Conservation (phyloP, 179 eudicot species). For the Silene coronaria region DNA sequence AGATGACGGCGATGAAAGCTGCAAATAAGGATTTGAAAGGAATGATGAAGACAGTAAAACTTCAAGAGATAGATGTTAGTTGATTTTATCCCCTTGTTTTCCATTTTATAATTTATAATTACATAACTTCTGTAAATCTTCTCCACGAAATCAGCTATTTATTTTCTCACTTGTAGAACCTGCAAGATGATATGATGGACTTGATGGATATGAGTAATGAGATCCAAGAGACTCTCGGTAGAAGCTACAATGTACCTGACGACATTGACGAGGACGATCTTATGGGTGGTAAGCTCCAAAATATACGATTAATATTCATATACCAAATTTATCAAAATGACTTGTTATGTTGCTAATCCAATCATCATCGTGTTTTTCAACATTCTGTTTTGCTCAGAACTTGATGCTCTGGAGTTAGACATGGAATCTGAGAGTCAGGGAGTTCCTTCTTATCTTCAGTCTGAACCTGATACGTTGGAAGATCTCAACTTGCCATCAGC, state of each 20-base stretch:
- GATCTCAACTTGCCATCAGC: conserved; percentile 91
- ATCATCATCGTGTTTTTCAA: neutral
- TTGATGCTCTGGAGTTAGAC: conserved; percentile 88
- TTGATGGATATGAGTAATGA: conserved; percentile 94
- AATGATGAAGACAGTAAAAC: conserved; percentile 95
- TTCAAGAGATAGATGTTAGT: conserved; percentile 87
- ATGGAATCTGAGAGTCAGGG: conserved; percentile 85
- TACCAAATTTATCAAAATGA: neutral
- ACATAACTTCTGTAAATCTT: neutral
- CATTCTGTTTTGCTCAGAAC: conserved; percentile 43
- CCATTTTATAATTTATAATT: neutral
- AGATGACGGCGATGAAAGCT: conserved; percentile 88
- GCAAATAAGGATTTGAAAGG: conserved; percentile 94
- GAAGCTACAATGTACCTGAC: conserved; percentile 90
- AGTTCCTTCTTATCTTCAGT: conserved; percentile 96
- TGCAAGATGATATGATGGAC: conserved; percentile 99
- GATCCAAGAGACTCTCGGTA: conserved; percentile 92
- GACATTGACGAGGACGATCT: conserved; percentile 95
- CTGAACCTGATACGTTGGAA: conserved; percentile 63
- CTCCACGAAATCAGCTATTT: neutral
- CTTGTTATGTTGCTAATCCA: neutral
- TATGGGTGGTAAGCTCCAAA: conserved; percentile 68
- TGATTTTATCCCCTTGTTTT: neutral
- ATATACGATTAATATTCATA: neutral
- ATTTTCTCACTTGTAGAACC: conserved; percentile 43